Evolutionary conservation across 768 basidiomycete species (phyloP).

Genomic region (Pleurotus salmoneostramineus): DNA sequence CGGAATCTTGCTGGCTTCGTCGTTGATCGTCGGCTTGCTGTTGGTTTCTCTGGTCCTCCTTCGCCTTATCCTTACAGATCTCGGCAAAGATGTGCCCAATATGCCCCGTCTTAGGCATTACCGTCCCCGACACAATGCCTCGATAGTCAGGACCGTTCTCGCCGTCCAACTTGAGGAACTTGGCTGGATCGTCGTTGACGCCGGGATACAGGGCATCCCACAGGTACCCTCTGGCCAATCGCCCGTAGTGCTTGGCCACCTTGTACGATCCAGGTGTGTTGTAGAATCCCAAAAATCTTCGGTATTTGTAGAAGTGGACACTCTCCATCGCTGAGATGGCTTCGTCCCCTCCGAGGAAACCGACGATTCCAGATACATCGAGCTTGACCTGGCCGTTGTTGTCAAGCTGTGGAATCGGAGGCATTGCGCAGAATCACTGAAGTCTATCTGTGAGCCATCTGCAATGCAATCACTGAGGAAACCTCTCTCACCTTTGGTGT

Average conservation of each 20-base stretch:
- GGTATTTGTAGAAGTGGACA: conserved; percentile 25
- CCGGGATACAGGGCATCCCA: conserved; percentile 31
- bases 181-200: conserved; percentile 22
- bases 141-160: conserved; percentile 20
- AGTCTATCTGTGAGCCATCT: no score
- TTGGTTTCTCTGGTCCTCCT: neutral
- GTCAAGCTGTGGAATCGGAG: neutral
- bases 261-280: conserved; percentile 28
- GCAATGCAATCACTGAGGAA: no score
- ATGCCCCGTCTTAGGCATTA: conserved; percentile 21
- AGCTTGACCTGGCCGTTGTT: conserved; percentile 12
- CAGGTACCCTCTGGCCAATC: conserved; percentile 25
- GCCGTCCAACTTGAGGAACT: conserved; percentile 21
- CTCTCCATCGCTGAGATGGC: conserved; percentile 28
- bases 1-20: no score
- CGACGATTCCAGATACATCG: conserved; percentile 23
- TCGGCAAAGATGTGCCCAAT: conserved; percentile 21
- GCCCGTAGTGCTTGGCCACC: conserved; percentile 25
- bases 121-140: conserved; percentile 20
- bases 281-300: conserved; percentile 31
- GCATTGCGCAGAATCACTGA: neutral
- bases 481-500: no score
- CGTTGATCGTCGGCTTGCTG: no score
- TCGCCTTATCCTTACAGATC: conserved; percentile 14
- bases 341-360: conserved; percentile 31